A percentile compares a stretch with the other conserved stretches of the same genome.
phyloP scores from a whole-genome alignment of 2,329 filamentous ascomycete genomes.

The Colletotrichum sidae region DNA sequence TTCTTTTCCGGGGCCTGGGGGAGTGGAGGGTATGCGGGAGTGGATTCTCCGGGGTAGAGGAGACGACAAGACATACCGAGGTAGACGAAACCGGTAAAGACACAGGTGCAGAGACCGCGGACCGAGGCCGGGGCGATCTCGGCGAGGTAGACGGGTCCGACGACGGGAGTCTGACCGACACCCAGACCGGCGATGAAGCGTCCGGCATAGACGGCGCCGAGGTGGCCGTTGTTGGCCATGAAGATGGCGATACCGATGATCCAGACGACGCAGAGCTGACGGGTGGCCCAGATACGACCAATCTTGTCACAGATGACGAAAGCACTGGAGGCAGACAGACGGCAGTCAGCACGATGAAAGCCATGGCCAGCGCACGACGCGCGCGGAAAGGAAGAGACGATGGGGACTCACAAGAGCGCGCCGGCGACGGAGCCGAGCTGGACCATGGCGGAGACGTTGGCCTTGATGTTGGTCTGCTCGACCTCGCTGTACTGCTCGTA shows the following conservation, averaged over 20 bases:
- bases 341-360: slow-evolving; percentile 3
- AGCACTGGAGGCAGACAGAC: slow-evolving; percentile 53
- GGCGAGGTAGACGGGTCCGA: slow-evolving; percentile 78
- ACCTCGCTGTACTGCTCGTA: slow-evolving; percentile 63
- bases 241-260: slow-evolving; percentile 69
- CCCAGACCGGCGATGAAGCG: slow-evolving; percentile 75
- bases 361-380: no score
- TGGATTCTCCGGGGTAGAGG: no score
- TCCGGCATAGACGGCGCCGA: slow-evolving; percentile 71
- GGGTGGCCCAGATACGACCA: slow-evolving; percentile 72
- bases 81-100: slow-evolving; percentile 70
- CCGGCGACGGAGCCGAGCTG: slow-evolving; percentile 82
- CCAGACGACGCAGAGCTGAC: slow-evolving; percentile 68
- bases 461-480: slow-evolving; percentile 75
- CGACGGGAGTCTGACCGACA: slow-evolving; percentile 75
- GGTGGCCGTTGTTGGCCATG: slow-evolving; percentile 65
- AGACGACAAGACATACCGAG: slow-evolving; percentile 61
- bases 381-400: neutral
- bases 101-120: slow-evolving; percentile 77
- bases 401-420: slow-evolving; percentile 63
- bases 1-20: no score
- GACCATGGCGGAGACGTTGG: slow-evolving; percentile 85
- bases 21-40: no score
- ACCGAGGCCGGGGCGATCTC: slow-evolving; percentile 77
- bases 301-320: slow-evolving; percentile 70